Evolutionary conservation across 768 basidiomycete genomes (phyloP), one percentile per base, ranked within the genome.

Genomic region (Coprinopsis cinerea): DNA sequence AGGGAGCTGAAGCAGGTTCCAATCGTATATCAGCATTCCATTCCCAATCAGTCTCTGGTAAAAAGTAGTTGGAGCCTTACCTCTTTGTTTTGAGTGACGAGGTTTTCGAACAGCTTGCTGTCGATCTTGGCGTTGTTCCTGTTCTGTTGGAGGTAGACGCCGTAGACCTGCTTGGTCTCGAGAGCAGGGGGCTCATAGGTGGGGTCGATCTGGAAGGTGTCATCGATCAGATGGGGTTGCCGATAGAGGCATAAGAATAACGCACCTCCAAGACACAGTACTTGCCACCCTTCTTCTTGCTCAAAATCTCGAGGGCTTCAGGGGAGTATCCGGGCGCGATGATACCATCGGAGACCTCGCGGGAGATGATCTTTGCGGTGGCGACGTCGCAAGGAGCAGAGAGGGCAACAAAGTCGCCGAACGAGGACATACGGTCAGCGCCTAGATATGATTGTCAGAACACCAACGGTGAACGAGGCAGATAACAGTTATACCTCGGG

Each of bases 361-460:
- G 81, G n/a, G 92, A 94, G 62, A 99, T 96, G 64, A 99, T 94
- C 55, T 83, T 85, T 36, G 96, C 96, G 7, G 96, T 98, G 1
- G 91, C 86, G 30, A 93, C 73, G 63, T 99, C 96, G 69, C 94
- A 96, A 17, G 85, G 81, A 23, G 87, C 84, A 15, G 93, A 96
- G 10, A 99, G 77, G 0, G 93, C 96, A 59, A 99, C 94, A 65
- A 98, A 99, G 70, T 99, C 96, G 3, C 96, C 96, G 64, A 98
- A 99, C 2, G 95, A 97, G 1, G 95, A 97, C 96, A 99, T 99
- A 47, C 96, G 84, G 65, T 99, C 96, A 20, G 96, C 95, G 49
- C 93, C 89, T 90, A 56, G 25, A 48, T 51, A 50, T 25, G 35
- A 13, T 40, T 40, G 18, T 10, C 10, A 6, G 9, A n/a, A 34